Evolutionary conservation across 768 basidiomycete species (phyloP).

Genomic region (Boletellus sp.): DNA sequence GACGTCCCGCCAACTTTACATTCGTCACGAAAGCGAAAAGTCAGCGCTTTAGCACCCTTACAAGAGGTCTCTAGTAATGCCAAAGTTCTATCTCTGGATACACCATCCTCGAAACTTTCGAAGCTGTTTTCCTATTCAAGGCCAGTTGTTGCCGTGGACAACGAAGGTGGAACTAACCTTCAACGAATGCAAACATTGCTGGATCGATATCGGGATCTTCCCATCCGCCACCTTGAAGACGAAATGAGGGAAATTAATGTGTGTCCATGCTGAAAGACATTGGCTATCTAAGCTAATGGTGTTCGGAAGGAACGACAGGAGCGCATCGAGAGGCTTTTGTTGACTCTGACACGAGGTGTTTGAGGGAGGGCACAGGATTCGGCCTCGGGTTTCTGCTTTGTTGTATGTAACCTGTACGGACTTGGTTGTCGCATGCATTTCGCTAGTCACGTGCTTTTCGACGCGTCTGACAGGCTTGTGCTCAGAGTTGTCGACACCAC

Average conservation of each 20-base stretch:
- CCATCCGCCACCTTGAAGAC: conserved; percentile 63
- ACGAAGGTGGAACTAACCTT: conserved; percentile 39
- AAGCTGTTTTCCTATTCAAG: conserved; percentile 26
- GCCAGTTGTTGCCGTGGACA: conserved; percentile 24
- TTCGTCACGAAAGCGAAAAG: conserved; percentile 22
- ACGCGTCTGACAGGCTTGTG: conserved; percentile 1
- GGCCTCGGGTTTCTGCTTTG: neutral
- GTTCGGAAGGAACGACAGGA: conserved; percentile 61
- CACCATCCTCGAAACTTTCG: conserved; percentile 21
- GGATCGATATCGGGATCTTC: conserved; percentile 60
- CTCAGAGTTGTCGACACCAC: neutral
- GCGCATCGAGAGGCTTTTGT: conserved; percentile 68
- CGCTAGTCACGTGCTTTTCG: conserved; percentile 18
- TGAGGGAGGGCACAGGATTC: conserved; percentile 15
- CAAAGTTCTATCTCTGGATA: conserved; percentile 27
- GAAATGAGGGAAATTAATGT: conserved; percentile 86
- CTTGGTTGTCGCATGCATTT: neutral
- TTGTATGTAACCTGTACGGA: neutral
- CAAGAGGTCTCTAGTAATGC: conserved; percentile 30
- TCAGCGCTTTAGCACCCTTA: conserved; percentile 25
- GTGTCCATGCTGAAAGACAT: conserved; percentile 13
- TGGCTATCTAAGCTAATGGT: conserved; percentile 1
- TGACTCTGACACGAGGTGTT: conserved; percentile 67
- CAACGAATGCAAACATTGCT: conserved; percentile 58
- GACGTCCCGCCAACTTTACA: conserved; percentile 10